Evolutionary conservation across 1,284 basidiomycete genomes (phyloP), one percentile per base, ranked within the genome.

Genomic region (Ustilago nuda): DNA sequence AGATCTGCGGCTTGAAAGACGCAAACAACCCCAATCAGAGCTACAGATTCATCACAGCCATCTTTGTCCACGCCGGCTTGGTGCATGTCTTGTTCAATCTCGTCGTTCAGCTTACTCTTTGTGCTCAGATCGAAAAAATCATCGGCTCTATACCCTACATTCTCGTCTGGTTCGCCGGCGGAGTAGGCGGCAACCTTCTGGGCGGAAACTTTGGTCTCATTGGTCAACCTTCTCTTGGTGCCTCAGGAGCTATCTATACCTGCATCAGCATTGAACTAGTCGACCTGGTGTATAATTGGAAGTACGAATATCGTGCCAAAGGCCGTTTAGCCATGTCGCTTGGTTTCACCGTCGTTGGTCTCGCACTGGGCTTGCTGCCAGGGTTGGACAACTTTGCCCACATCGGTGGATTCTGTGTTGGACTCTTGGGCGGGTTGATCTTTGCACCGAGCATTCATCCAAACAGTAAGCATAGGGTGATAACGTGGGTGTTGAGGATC

Each of bases 221-320:
- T 4, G 94, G 94, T 17, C 88, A 92, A n/a, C 94, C 95, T 0
- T 94, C 93, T n/a, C 89, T 95, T 1, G 96, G 96, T 52, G 96
- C 95, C 0, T 93, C 92, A 2, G 84, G 96, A 8, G 94, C 95
- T 0, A 94, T 98, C 62, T 97, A 98, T 70, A 94, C 94, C 2
- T 94, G 93, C 39, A 89, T 95, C 66, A 94, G 93, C 2, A 93
- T 94, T 76, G 86, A 88, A 37, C 80, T 89, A 89, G 91, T 97
- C 2, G 96, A 99, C 84, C 87, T 99, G 36, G 89, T 94, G 56
- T 91, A 95, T 32, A 96, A 99, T 83, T 98, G 95, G 95, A 90
- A 91, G 80, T 92, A 94, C 82, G 79, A 85, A 56, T 76, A 69
- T 19, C 66, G 80, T 3, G 77, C 78, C 23, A 81, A 72, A 68